Evolutionary conservation across 2,329 filamentous ascomycete species (phyloP), one percentile per base, ranked within the genome.

Genomic region (Fusarium poae): DNA sequence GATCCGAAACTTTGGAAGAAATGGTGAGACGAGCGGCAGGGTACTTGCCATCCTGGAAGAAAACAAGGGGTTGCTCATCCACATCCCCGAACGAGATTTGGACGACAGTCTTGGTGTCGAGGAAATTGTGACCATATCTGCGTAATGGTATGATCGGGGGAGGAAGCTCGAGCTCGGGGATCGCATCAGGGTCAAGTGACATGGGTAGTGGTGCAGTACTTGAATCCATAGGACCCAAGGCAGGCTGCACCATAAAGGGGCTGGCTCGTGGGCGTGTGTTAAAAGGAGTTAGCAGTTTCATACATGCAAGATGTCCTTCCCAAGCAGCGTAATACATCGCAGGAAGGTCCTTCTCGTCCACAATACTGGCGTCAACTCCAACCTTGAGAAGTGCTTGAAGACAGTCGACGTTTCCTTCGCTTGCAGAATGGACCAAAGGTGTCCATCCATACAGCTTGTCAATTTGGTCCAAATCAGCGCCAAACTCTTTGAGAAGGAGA

Each of bases 401-500:
- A 75, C 94, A 97, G 27, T 92, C 89, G 2, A 97, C 91, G 76
- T 97, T 97, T 23, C 96, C 96, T 81, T 99, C 96, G 76, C 94
- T 97, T 12, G 96, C 96, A 4, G 96, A 95, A 77, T 99, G 95
- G 59, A 99, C 96, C 7, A 99, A 84, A 0, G 96, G 94, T 3
- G 96, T 98, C 96, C 96, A 99, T 64, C 95, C 93, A 73, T 98
- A 98, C 18, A 99, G 85, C 80, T 97, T 98, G 79, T 99, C 96
- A 32, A 93, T 85, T 77, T 98, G 94, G 74, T 99, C 89, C 43
- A 99, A 85, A 77, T 99, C 91, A 23, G 94, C 95, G 2, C 94
- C 94, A 74, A 96, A 94, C 51, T 91, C 85, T 77, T 94, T 91
- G 15, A 99, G 84, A 39, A 97, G 84, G 16, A 94, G 82, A 13